Conservation (phyloP, 2,329 filamentous ascomycete genomes). For the Chrysoporthe austroafricana region DNA sequence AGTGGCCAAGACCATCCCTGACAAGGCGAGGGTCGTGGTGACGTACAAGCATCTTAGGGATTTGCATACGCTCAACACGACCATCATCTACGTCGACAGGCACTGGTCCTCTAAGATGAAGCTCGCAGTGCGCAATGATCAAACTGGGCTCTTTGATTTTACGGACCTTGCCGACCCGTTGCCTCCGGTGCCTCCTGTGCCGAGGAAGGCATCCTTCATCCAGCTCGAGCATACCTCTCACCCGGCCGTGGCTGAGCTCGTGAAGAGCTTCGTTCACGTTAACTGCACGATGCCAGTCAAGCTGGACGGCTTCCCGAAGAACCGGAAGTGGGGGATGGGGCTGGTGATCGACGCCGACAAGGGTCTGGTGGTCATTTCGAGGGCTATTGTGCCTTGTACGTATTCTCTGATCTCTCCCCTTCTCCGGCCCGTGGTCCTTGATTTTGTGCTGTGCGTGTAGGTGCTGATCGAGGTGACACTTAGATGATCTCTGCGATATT, state of each 20-base stretch:
- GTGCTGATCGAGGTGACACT: not conserved
- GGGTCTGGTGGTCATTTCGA: constrained; percentile 89
- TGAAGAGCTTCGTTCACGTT: constrained; percentile 93
- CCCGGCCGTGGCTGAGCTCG: constrained; percentile 87
- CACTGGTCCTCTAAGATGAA: constrained; percentile 98
- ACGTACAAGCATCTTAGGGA: constrained; percentile 93
- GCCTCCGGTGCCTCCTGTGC: constrained; percentile 71
- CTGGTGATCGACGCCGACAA: constrained; percentile 97
- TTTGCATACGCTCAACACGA: constrained; percentile 90
- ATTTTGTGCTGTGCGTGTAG: not conserved
- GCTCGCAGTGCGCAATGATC: constrained; percentile 85
- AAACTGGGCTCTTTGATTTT: constrained; percentile 58
- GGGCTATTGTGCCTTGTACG: constrained; percentile 79
- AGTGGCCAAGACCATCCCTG: constrained; percentile 86
- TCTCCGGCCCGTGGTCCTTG: constrained; percentile 44
- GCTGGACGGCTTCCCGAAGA: constrained; percentile 95
- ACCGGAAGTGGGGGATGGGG: constrained; percentile 92
- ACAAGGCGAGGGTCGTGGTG: constrained; percentile 82
- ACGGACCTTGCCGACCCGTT: constrained; percentile 80
- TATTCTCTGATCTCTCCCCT: not conserved
- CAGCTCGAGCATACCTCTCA: constrained; percentile 87
- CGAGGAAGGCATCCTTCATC: constrained; percentile 86
- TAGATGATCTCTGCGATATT: constrained; percentile 89
- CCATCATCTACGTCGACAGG: constrained; percentile 88
- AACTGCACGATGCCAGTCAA: constrained; percentile 93